Base-by-base conservation (phyloP, 2,329 filamentous ascomycete species). In the Didymella keratinophila region DNA sequence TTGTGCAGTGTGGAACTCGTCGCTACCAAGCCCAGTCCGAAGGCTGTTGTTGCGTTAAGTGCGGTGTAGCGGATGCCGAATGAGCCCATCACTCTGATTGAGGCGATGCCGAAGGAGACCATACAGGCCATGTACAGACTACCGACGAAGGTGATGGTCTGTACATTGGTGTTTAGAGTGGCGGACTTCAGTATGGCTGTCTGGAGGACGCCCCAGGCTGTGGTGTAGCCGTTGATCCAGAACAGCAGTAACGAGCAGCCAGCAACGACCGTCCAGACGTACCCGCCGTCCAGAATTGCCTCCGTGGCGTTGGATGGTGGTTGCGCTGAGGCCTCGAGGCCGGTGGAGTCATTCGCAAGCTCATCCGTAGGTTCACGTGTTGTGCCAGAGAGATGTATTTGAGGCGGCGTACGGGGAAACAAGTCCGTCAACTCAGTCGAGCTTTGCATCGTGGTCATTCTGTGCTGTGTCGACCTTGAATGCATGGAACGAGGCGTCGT, bases 141-240 rank as follows among this genome's bases (percentile, higher is more conserved):
- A 16, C 30, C 30, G 30, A 16, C 14, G 14, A 34, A 34, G 10
- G 32, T 34, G 14, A 34, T 34, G 11, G 5, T 34, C 28, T 16
- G 32, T 16, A 34, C 14, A 34, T 16, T 34, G 32, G 32, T 34
- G 32, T 6, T 34, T 4, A 34, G 12, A n/a, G 14, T 34, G 4
- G 12, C 5, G 5, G 32, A 14, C 14, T 34, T n/a, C 12, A 34
- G 14, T 12, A 34, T 16, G 12, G 32, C 32, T 1, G 32, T 10
- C 16, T 89, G 86, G 45, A 88, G 75, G 0, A 89, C 80, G 23
- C 86, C 87, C 85, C 86, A 89, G 61, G 80, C 81, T 66, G 86
- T 86, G 8, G 79, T 79, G 0, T 80, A 84, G 49, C 85, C 86
- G 47, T 84, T 80, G 50, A 82, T 67, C 65, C 71, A 74, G 77